These are phyloP conservation scores for Sarocladium oryzae DNA, from an alignment of 2,329 filamentous ascomycete species.

Conservation along the genomic window DNA sequence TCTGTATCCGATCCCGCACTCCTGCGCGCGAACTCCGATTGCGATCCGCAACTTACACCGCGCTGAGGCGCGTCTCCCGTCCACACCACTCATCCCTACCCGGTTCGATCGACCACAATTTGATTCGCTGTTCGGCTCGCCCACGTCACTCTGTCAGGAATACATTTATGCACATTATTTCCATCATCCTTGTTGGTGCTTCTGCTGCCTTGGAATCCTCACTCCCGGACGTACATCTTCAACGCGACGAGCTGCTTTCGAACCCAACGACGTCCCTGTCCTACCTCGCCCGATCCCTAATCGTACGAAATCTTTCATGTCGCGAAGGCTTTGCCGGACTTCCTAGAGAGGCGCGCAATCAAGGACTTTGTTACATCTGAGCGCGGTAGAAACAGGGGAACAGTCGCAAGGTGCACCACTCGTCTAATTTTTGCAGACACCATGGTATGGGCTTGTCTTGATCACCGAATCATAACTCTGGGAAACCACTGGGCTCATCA, in stretches of 20 bases:
- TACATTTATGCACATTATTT: background rate
- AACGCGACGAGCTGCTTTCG: background rate
- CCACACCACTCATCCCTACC: background rate
- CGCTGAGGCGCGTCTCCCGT: background rate
- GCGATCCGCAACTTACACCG: conserved; percentile 6
- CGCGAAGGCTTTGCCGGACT: background rate
- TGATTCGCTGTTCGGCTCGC: background rate
- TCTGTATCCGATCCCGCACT: background rate
- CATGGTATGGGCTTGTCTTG: conserved; percentile 1
- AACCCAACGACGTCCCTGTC: background rate
- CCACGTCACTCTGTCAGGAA: background rate
- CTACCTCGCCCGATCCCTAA: background rate
- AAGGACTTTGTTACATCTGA: background rate
- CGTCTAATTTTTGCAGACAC: background rate
- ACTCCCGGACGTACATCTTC: background rate
- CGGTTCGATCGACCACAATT: background rate
- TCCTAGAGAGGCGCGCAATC: background rate
- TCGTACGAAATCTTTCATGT: background rate
- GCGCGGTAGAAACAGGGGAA: background rate
- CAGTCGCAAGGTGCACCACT: background rate
- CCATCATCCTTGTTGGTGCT: background rate
- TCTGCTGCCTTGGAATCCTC: background rate
- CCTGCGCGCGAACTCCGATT: background rate
- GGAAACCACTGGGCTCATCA: background rate
- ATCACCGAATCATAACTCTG: conserved; percentile 11